Evolutionary conservation across 2,329 filamentous ascomycete genomes (phyloP).

Genomic region (Aureobasidium sp.): DNA sequence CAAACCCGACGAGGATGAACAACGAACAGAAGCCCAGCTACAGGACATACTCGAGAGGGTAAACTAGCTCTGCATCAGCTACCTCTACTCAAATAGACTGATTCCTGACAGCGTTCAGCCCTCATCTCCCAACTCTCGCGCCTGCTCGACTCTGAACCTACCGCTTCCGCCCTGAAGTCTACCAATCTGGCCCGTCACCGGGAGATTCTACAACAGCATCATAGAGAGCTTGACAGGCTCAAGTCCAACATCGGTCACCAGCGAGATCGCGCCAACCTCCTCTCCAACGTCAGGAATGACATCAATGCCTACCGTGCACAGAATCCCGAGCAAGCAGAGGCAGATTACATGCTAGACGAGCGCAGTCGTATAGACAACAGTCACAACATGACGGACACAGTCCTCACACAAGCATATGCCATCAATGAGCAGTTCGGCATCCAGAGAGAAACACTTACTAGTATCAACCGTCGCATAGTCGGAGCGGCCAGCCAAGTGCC

Average conservation of each 20-base stretch:
- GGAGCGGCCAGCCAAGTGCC: conserved; percentile 85
- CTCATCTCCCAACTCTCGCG: conserved; percentile 77
- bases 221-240: conserved; percentile 71
- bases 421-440: conserved; percentile 85
- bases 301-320: conserved; percentile 76
- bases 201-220: conserved; percentile 82
- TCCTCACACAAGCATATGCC: conserved; percentile 91
- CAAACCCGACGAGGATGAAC: conserved; percentile 81
- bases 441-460: conserved; percentile 81
- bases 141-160: conserved; percentile 88
- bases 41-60: conserved; percentile 80
- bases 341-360: conserved; percentile 96
- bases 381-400: conserved; percentile 80
- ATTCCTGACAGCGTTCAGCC: conserved; percentile 61
- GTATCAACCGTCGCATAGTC: conserved; percentile 85
- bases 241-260: conserved; percentile 66
- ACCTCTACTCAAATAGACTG: conserved; percentile 18
- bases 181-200: conserved; percentile 89
- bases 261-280: conserved; percentile 80
- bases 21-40: conserved; percentile 69
- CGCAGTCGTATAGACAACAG: conserved; percentile 78
- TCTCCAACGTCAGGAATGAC: conserved; percentile 84
- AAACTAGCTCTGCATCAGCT: conserved; percentile 21
- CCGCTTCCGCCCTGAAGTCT: conserved; percentile 89
- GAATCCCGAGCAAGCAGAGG: conserved; percentile 77